Conservation (phyloP, 2,329 filamentous ascomycete genomes). For the Dryadomyces sulphureus region DNA sequence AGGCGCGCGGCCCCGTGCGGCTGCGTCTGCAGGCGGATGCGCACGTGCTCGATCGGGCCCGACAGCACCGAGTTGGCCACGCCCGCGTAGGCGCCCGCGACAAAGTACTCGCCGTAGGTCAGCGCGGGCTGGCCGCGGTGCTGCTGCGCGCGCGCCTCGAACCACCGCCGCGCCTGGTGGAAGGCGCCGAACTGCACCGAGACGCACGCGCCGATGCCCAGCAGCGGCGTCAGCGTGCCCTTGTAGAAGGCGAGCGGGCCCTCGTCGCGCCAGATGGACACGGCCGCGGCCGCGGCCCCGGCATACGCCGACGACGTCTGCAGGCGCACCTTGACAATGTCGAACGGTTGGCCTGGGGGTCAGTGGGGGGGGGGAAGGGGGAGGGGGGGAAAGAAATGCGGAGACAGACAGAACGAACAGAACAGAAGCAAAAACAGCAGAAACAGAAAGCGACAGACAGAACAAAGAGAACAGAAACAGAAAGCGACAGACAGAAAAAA, state of each 20-base stretch:
- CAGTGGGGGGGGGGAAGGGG: no score
- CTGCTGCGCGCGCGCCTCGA: conserved; percentile 58
- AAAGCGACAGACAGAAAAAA: no score
- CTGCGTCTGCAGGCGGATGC: conserved; percentile 91
- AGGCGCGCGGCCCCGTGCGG: conserved; percentile 64
- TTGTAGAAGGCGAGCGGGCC: conserved; percentile 94
- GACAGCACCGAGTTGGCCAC: conserved; percentile 81
- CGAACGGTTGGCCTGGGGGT: conserved; percentile 62
- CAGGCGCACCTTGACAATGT: conserved; percentile 94
- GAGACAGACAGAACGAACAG: no score
- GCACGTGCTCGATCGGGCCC: conserved; percentile 88
- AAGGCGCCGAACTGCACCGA: conserved; percentile 98
- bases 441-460: neutral
- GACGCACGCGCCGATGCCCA: conserved; percentile 93
- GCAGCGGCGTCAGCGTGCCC: conserved; percentile 82
- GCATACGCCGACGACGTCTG: conserved; percentile 78
- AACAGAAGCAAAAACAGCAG: no score
- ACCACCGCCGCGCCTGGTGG: conserved; percentile 74
- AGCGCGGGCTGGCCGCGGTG: conserved; percentile 33
- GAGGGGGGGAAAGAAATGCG: no score
- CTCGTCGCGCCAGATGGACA: conserved; percentile 74
- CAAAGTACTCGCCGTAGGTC: conserved; percentile 76
- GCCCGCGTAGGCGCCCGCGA: conserved; percentile 81
- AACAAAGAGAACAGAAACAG: conserved; percentile 3
- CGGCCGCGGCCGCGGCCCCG: conserved; percentile 65